Evolutionary conservation across 208 protist genomes (phyloP).

Genomic region (Wallacemonas sp.): DNA sequence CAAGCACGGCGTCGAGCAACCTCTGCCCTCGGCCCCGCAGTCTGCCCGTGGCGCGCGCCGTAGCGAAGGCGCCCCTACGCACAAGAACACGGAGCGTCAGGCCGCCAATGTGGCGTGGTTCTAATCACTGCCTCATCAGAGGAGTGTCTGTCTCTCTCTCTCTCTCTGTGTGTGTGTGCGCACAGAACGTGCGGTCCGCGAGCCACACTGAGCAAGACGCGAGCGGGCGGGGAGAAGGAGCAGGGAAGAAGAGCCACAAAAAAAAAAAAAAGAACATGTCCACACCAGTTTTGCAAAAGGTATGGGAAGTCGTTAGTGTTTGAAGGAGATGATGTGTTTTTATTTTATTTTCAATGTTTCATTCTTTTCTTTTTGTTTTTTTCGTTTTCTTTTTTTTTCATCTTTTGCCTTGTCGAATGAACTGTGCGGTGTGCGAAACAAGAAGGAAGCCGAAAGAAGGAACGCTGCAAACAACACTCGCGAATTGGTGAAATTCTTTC

Average conservation of each 20-base stretch:
- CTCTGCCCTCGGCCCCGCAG: slow-evolving; percentile 12
- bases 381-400: slow-evolving; percentile 6
- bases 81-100: slow-evolving; percentile 19
- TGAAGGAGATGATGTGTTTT: too few species aligned
- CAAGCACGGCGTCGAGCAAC: slow-evolving; percentile 50
- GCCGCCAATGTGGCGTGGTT: slow-evolving; percentile 53
- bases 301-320: too few species aligned
- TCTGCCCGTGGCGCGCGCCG: slow-evolving; percentile 7
- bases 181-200: too few species aligned
- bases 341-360: not conserved
- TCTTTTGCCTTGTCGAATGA: too few species aligned
- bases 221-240: too few species aligned
- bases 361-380: not conserved
- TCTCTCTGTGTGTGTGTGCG: not conserved
- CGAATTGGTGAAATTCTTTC: too few species aligned
- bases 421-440: too few species aligned
- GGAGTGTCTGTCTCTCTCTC: not conserved
- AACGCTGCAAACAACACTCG: too few species aligned
- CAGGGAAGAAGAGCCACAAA: too few species aligned
- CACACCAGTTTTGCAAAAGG: too few species aligned
- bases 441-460: too few species aligned
- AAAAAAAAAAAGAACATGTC: not conserved
- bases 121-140: slow-evolving; percentile 22
- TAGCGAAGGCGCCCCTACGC: slow-evolving; percentile 12
- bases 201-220: too few species aligned